phyloP scores from a whole-genome alignment of 148 eudicot species.

The Vaccinium corymbosum region DNA sequence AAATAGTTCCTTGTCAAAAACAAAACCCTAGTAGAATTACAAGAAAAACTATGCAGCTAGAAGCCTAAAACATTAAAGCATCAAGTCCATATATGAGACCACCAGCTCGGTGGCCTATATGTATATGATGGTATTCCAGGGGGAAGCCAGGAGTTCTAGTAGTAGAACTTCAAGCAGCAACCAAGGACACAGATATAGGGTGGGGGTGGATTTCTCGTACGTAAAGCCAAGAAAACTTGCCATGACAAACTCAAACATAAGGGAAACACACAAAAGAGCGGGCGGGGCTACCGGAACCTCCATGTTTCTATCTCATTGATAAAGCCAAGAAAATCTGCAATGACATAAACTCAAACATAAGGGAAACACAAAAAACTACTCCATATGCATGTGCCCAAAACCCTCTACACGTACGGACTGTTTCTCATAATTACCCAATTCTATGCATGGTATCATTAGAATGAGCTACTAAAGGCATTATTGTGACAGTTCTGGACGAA shows the following conservation, averaged over 20 bases:
- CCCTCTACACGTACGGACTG: background rate
- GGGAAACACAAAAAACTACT: background rate
- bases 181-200: background rate
- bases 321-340: background rate
- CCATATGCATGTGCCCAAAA: background rate
- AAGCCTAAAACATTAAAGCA: background rate
- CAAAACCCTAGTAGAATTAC: background rate
- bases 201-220: background rate
- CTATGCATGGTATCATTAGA: background rate
- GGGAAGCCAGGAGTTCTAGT: background rate
- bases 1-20: background rate
- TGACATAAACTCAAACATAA: background rate
- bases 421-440: background rate
- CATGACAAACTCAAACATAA: too few species aligned
- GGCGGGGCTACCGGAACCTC: too few species aligned
- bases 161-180: background rate
- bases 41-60: background rate
- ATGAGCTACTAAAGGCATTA: background rate
- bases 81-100: background rate
- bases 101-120: background rate
- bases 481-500: background rate
- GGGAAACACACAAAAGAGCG: too few species aligned
- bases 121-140: background rate
- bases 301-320: background rate
- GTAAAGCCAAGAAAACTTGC: background rate